Conservation (phyloP, 495 filamentous ascomycete species). For the Lasiosphaeria ovina region DNA sequence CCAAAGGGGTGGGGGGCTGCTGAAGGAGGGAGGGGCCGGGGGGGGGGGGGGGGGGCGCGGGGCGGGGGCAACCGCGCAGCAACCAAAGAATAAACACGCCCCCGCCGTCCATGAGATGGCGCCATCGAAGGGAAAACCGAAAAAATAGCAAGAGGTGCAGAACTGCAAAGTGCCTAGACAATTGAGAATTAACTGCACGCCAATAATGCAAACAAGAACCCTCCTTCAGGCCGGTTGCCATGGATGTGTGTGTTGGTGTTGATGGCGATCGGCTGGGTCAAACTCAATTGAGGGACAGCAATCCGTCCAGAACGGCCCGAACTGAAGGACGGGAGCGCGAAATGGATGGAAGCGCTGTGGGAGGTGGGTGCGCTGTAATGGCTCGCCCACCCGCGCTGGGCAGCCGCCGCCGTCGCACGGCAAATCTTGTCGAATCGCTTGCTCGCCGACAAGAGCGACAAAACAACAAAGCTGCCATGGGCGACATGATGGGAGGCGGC, state of each 20-base stretch:
- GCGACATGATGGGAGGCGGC: not conserved
- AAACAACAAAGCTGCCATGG: not conserved
- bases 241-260: not conserved
- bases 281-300: not conserved
- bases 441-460: not conserved
- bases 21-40: no score
- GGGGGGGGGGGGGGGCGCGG: no score
- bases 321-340: not conserved
- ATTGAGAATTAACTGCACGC: not conserved
- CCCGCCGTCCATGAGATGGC: no score
- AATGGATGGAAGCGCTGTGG: not conserved
- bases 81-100: no score
- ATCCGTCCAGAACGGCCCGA: not conserved
- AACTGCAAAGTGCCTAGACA: not conserved
- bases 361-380: not conserved
- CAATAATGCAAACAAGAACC: not conserved
- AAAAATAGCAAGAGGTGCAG: no score
- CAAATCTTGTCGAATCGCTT: not conserved
- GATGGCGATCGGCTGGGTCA: not conserved
- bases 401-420: no score
- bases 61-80: no score
- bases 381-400: no score
- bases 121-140: no score
- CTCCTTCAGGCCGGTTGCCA: constrained; percentile 14
- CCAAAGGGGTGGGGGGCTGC: not conserved